Conservation (phyloP, 164 flowering plant genomes). For the Platanus orientalis region DNA sequence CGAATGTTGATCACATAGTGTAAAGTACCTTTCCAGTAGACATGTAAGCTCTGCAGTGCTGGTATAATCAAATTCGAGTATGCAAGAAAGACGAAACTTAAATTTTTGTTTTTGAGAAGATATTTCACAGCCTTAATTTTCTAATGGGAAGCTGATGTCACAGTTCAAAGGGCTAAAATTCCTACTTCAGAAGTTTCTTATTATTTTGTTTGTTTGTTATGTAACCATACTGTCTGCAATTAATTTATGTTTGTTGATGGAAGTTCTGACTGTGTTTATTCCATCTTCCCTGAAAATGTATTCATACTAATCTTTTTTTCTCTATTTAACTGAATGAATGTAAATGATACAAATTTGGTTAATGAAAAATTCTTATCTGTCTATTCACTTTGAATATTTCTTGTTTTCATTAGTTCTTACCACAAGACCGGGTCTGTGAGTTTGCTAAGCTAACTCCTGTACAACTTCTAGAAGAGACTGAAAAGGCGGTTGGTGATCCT, state of each 20-base stretch:
- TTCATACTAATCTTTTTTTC: not conserved
- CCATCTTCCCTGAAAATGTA: not conserved
- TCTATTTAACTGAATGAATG: not conserved
- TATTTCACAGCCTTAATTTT: too few species aligned
- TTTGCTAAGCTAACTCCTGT: constrained; percentile 95
- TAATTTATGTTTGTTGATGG: too few species aligned
- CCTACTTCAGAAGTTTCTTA: too few species aligned
- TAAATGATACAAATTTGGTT: not conserved
- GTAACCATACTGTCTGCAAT: too few species aligned
- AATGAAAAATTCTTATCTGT: not conserved
- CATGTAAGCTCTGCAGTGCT: not conserved
- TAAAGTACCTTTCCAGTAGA: not conserved
- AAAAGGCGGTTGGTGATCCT: constrained; percentile 97
- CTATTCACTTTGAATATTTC: not conserved
- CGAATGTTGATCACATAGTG: too few species aligned
- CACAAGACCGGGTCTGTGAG: constrained; percentile 98
- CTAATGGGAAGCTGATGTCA: too few species aligned
- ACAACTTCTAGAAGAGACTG: constrained; percentile 92
- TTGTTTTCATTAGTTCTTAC: constrained; percentile 53
- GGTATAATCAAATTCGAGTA: not conserved
- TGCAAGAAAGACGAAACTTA: not conserved
- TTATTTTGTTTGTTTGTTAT: not conserved
- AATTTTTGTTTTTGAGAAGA: not conserved
- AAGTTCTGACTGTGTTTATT: not conserved
- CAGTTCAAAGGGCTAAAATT: not conserved